A percentile compares a stretch with the other conserved stretches of the same genome.
Conservation (phyloP, 2,329 filamentous ascomycete genomes). For the Neocucurbitaria cava region DNA sequence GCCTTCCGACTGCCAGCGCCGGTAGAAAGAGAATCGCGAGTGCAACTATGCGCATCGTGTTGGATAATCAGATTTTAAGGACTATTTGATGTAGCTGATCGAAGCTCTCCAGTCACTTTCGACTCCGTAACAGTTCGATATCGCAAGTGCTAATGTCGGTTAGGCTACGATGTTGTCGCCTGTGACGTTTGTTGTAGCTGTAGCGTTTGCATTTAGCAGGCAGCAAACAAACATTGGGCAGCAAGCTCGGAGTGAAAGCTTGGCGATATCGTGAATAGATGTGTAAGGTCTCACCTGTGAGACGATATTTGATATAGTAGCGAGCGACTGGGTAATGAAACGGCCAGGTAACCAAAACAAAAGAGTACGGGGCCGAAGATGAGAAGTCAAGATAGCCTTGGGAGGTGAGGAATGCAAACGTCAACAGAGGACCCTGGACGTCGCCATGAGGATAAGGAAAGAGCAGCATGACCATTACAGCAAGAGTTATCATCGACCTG, state of each 20-base stretch:
- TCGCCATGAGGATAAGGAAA: neutral
- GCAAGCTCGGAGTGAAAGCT: neutral
- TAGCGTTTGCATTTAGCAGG: neutral
- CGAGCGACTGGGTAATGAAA: neutral
- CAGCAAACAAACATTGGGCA: neutral
- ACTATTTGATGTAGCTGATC: neutral
- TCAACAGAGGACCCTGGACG: neutral
- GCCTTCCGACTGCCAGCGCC: neutral
- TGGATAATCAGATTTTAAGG: no score
- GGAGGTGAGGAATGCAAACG: neutral
- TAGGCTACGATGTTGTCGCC: neutral
- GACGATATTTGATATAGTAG: neutral
- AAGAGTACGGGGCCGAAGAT: neutral
- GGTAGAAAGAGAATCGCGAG: neutral
- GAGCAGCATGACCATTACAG: neutral
- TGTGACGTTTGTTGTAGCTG: neutral
- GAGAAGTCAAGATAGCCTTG: neutral
- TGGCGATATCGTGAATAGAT: neutral
- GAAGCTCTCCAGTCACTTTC: neutral
- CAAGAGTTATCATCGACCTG: neutral
- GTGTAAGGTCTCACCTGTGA: neutral
- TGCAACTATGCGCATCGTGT: constrained; percentile 1
- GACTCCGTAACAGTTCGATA: neutral
- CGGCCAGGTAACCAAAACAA: neutral
- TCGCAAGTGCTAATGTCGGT: neutral